Percentiles rank a stretch among this genome's conserved stretches.
phyloP scores from a whole-genome alignment of 1,284 basidiomycete genomes.

The Sporisorium graminicola region DNA sequence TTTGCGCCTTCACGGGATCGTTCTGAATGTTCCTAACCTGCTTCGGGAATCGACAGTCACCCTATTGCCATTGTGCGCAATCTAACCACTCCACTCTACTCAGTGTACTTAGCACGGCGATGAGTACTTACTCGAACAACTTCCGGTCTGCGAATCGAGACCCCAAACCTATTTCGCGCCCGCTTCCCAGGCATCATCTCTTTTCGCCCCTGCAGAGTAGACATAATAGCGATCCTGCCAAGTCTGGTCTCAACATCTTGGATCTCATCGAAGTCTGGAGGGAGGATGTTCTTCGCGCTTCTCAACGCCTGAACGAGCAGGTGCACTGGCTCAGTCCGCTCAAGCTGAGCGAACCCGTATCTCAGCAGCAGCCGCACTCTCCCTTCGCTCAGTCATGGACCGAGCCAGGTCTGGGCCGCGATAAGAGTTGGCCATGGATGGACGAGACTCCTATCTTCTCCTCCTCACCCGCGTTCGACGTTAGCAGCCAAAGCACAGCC shows the following conservation, averaged over 20 bases:
- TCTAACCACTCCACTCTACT: no score
- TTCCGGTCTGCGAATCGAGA: no score
- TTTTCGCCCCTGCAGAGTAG: neutral
- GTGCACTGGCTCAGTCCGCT: slow-evolving; percentile 2
- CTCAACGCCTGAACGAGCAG: neutral
- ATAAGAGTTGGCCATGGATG: neutral
- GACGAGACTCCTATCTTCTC: neutral
- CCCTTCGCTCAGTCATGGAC: neutral
- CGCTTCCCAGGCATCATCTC: neutral
- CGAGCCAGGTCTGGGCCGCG: neutral
- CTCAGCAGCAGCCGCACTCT: neutral
- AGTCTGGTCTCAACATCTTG: neutral
- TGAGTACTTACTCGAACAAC: neutral
- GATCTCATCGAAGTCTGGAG: slow-evolving; percentile 15
- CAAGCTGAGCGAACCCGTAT: neutral
- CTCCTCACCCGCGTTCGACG: slow-evolving; percentile 7
- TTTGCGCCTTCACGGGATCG: neutral
- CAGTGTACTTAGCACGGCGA: neutral
- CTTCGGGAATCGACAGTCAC: neutral
- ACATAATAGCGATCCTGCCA: neutral
- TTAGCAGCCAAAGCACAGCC: neutral
- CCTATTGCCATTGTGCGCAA: neutral
- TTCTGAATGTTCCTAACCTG: neutral
- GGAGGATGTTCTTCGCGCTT: neutral
- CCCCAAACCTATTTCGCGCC: neutral